Evolutionary conservation across 2,329 filamentous ascomycete species (phyloP).

Genomic region (Ophiocordyceps camponoti-rufipedis): DNA sequence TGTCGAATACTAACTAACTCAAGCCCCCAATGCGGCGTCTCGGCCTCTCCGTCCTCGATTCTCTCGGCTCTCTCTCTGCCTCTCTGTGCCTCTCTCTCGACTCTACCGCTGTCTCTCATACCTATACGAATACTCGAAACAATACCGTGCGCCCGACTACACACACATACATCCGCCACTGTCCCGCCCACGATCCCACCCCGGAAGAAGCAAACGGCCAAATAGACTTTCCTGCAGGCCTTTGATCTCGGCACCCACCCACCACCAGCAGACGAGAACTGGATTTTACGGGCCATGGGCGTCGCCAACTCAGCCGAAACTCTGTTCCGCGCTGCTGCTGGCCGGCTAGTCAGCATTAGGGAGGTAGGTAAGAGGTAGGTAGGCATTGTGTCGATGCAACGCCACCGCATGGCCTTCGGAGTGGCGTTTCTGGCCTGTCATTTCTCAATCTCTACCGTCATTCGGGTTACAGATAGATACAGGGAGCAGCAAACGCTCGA

Average conservation of each 20-base stretch:
- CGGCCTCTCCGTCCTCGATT: neutral
- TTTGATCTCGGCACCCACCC: too few relatives aligned
- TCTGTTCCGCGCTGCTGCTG: neutral
- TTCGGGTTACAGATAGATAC: neutral
- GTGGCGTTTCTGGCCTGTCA: neutral
- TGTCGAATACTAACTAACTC: neutral
- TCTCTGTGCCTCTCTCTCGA: too few relatives aligned
- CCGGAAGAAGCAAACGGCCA: neutral
- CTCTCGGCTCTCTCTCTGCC: too few relatives aligned
- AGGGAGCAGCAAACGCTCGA: neutral
- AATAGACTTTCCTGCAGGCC: neutral
- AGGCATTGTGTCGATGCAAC: neutral
- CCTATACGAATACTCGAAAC: too few relatives aligned
- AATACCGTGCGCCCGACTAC: too few relatives aligned
- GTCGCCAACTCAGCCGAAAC: too few relatives aligned
- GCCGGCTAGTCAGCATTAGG: neutral
- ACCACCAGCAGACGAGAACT: neutral
- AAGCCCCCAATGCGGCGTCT: neutral
- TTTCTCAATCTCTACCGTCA: neutral
- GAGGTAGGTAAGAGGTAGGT: neutral
- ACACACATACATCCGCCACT: neutral
- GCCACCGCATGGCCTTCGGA: constrained; percentile 1
- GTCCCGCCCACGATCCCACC: neutral
- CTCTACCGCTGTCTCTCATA: too few relatives aligned
- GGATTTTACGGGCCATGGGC: neutral